These are phyloP conservation scores for Echeveria elegans DNA, from an alignment of 164 flowering plant genomes.

Conservation along the genomic window DNA sequence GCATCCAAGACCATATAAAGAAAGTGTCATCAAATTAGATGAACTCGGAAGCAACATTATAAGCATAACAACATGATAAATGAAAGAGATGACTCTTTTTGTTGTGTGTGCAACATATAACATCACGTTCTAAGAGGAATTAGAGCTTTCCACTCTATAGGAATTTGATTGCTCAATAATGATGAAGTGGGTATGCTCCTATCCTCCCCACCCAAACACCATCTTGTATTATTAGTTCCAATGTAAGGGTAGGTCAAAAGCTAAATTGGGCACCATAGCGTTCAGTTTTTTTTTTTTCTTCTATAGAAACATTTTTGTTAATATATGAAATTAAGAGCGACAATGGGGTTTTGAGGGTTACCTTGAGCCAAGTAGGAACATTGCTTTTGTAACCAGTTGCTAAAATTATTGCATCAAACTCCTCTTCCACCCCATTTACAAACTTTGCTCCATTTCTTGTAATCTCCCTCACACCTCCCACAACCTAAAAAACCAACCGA, in stretches of 20 bases:
- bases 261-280: constrained; percentile 7
- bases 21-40: background rate
- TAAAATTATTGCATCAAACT: constrained; percentile 9
- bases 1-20: background rate
- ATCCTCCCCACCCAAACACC: background rate
- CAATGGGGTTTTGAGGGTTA: background rate
- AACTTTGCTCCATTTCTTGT: constrained; percentile 8
- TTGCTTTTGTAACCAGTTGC: constrained; percentile 10
- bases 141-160: background rate
- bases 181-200: constrained; percentile 4
- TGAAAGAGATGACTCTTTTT: constrained; percentile 1
- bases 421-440: constrained; percentile 8
- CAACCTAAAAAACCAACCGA: background rate
- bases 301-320: background rate
- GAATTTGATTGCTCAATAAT: constrained; percentile 3
- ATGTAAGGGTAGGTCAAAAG: background rate
- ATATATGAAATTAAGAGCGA: background rate
- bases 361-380: constrained; percentile 11
- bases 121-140: background rate
- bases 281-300: constrained; percentile 49
- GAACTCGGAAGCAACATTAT: background rate
- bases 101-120: background rate
- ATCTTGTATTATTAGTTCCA: background rate
- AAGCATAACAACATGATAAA: background rate
- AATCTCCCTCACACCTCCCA: constrained; percentile 7